Evolutionary conservation across 2,329 filamentous ascomycete species (phyloP).

Genomic region (Monilinia aucupariae): DNA sequence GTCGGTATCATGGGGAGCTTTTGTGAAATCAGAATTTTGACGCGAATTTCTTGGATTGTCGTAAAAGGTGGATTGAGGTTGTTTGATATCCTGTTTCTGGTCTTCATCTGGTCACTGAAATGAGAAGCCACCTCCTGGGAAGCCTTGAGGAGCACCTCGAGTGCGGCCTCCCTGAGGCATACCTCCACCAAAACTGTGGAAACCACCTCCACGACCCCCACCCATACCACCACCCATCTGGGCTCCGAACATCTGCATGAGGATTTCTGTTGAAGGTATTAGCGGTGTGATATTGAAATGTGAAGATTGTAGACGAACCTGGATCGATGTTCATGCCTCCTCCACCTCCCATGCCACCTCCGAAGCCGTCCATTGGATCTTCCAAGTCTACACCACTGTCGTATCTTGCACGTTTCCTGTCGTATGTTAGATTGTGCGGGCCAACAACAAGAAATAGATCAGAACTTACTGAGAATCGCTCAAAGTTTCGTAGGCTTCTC

Average conservation of each 20-base stretch:
- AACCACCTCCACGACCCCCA: slow-evolving; percentile 46
- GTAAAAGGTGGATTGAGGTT: slow-evolving; percentile 7
- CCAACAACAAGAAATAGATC: not conserved
- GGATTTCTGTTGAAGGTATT: slow-evolving; percentile 25
- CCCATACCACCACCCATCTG: slow-evolving; percentile 40
- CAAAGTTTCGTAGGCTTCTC: slow-evolving; percentile 92
- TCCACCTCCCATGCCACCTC: slow-evolving; percentile 52
- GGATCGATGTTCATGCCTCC: slow-evolving; percentile 40
- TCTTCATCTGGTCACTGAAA: slow-evolving; percentile 45
- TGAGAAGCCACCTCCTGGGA: slow-evolving; percentile 51
- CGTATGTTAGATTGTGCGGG: slow-evolving; percentile 36
- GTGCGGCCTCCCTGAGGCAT: slow-evolving; percentile 38
- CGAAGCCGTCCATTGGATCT: slow-evolving; percentile 72
- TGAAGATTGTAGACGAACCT: slow-evolving; percentile 5
- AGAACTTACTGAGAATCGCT: slow-evolving; percentile 80
- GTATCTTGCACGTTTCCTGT: slow-evolving; percentile 79
- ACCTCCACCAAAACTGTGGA: slow-evolving; percentile 45
- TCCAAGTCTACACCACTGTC: slow-evolving; percentile 89
- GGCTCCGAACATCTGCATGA: slow-evolving; percentile 36
- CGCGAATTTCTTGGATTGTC: slow-evolving; percentile 3
- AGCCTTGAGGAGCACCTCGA: slow-evolving; percentile 37
- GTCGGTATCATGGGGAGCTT: slow-evolving; percentile 20
- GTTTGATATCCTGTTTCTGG: slow-evolving; percentile 10
- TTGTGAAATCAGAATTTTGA: slow-evolving; percentile 11
- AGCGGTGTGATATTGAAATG: not conserved